These are phyloP conservation scores for Penicillium psychrosexuale DNA, from an alignment of 2,329 filamentous ascomycete genomes.

Conservation along the genomic window DNA sequence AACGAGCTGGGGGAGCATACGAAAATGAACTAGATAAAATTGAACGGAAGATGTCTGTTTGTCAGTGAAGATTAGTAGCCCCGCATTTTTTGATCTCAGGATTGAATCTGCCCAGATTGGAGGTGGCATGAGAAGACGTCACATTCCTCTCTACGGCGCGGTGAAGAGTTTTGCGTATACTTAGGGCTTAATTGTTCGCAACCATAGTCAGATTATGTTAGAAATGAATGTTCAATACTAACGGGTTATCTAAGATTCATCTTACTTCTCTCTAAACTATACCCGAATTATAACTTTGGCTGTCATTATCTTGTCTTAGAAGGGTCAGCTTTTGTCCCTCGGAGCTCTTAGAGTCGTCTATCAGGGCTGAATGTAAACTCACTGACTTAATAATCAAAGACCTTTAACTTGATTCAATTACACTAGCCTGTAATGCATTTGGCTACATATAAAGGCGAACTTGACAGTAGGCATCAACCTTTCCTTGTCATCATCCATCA, in stretches of 20 bases:
- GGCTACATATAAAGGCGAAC: neutral
- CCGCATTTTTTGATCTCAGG: neutral
- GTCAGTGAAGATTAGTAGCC: neutral
- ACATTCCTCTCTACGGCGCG: neutral
- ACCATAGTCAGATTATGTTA: too few relatives aligned
- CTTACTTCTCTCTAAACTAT: neutral
- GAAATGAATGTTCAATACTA: neutral
- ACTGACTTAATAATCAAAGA: neutral
- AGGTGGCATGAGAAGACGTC: neutral
- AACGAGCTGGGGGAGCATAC: neutral
- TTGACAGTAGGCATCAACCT: neutral
- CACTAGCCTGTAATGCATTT: neutral
- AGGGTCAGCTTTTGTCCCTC: neutral
- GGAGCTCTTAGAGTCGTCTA: neutral
- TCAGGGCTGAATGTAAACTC: neutral
- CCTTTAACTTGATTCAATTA: neutral
- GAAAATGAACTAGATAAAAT: neutral
- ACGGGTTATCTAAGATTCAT: neutral
- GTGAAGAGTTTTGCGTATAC: neutral
- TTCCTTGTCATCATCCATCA: neutral
- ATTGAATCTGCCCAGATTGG: too few relatives aligned
- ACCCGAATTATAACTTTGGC: neutral
- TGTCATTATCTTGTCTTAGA: too few relatives aligned
- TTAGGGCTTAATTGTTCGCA: neutral
- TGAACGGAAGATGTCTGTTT: neutral